phyloP scores from a whole-genome alignment of 2,329 filamentous ascomycete genomes.

The Myotisia sp. region DNA sequence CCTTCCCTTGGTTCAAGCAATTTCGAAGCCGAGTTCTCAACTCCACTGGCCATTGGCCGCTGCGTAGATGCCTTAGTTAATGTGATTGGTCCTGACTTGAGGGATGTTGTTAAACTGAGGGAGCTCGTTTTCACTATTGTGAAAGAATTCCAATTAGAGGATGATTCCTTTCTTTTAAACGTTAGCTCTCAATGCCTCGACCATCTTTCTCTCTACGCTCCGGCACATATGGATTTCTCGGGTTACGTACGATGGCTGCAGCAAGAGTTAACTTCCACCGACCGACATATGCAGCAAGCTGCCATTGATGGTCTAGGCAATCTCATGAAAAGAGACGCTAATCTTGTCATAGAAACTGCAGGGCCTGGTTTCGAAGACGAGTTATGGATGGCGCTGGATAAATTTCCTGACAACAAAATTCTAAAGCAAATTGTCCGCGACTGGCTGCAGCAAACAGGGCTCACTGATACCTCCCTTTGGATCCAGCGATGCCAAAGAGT shows the following conservation, averaged over 20 bases:
- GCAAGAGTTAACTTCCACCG: slow-evolving; percentile 55
- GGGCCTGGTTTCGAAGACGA: slow-evolving; percentile 73
- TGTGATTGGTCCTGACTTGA: slow-evolving; percentile 84
- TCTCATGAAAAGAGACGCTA: slow-evolving; percentile 82
- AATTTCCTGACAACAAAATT: slow-evolving; percentile 57
- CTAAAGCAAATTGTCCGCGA: slow-evolving; percentile 80
- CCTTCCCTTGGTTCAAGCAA: slow-evolving; percentile 72
- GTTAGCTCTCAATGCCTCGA: slow-evolving; percentile 75
- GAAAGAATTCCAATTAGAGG: slow-evolving; percentile 64
- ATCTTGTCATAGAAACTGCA: slow-evolving; percentile 64
- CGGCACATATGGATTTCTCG: slow-evolving; percentile 68
- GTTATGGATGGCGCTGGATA: slow-evolving; percentile 79
- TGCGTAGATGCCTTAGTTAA: slow-evolving; percentile 95
- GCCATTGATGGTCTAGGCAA: slow-evolving; percentile 84
- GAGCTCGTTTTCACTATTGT: slow-evolving; percentile 83
- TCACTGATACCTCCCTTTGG: slow-evolving; percentile 70
- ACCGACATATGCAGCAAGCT: slow-evolving; percentile 57
- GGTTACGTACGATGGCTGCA: slow-evolving; percentile 76
- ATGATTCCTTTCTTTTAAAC: slow-evolving; percentile 54
- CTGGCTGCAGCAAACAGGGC: slow-evolving; percentile 82
- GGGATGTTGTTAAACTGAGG: slow-evolving; percentile 80
- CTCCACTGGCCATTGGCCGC: slow-evolving; percentile 66
- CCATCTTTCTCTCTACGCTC: slow-evolving; percentile 82
- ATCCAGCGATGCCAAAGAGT: slow-evolving; percentile 77
- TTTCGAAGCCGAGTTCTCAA: slow-evolving; percentile 70